Evolutionary conservation across 495 filamentous ascomycete species (phyloP), one percentile per base, ranked within the genome.

Genomic region (Cudoniella acicularis): DNA sequence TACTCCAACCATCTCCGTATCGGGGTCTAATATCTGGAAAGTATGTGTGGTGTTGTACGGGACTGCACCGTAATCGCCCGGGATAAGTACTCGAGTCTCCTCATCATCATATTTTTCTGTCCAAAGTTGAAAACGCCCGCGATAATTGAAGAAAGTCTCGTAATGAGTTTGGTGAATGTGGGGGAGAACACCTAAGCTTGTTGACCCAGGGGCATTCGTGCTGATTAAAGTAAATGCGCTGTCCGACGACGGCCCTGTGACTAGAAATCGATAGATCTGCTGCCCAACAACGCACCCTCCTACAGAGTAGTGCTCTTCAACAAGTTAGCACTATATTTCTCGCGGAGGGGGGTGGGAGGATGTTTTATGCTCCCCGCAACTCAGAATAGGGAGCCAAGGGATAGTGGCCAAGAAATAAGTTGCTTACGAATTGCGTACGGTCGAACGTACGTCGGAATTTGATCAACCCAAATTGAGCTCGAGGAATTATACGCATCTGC

Each of bases 81-180:
- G 65, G 0, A 65, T 66, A 16, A 79, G 52, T 0, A 77, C 43
- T 13, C 75, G 69, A 2, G 68, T 67, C 30, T 73, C 57, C 25
- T 77, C 73, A 49, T 67, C 66, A 0, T 21, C 53, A 16, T 64
- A 63, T 21, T 74, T 70, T 30, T 77, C 67, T 6, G 74, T 69
- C 76, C 74, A 79, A 11, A 79, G 71, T 60, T 76, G 73, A 57
- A 74, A 72, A 8, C 73, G 72, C 42, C 75, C 75, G 60, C 76
- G 76, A 60, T 69, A 61, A 49, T 70, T 63, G 72, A 70, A 77
- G 57, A 79, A 79, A 65, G 74, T 75, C 64, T 77, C 76, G 52
- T 76, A 76, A 49, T 77, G 74, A 24, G 50, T 57, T 36, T 68
- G 60, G 56, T 79, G 76, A 22, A 74, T 69, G 57, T 79, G 75